Percentiles rank a stretch among this genome's conserved stretches.
phyloP scores from a whole-genome alignment of 176 grass and related monocot species.

The Bonia amplexicaulis region DNA sequence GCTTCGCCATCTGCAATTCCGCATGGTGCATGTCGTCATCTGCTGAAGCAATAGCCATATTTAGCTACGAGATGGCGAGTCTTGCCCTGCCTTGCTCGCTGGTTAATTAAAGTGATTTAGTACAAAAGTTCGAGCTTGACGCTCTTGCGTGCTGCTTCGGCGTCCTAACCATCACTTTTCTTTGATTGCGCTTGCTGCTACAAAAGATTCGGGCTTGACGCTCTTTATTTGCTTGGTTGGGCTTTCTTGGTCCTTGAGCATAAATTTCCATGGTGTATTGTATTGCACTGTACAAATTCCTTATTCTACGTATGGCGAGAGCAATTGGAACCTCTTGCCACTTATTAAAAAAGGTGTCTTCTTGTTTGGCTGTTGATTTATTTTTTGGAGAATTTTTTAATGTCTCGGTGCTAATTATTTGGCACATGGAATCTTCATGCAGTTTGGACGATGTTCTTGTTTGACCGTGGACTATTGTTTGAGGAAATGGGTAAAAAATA shows the following conservation, averaged over 20 bases:
- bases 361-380: neutral
- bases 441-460: neutral
- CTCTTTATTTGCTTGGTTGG: conserved; percentile 9
- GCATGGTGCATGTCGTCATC: conserved; percentile 17
- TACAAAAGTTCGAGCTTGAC: neutral
- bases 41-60: neutral
- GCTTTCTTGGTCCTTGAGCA: conserved; percentile 3
- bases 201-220: too few relatives aligned
- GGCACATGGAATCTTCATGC: neutral
- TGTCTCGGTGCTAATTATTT: neutral
- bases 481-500: conserved; percentile 13
- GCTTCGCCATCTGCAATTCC: conserved; percentile 10
- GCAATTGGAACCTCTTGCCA: neutral
- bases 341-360: neutral
- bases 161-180: conserved; percentile 31
- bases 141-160: conserved; percentile 22
- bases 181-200: neutral
- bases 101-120: neutral
- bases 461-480: conserved; percentile 41
- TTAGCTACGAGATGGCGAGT: conserved; percentile 1
- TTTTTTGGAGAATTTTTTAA: neutral
- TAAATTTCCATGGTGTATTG: neutral
- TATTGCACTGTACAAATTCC: neutral
- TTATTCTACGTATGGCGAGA: neutral
- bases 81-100: neutral